Evolutionary conservation across 2,329 filamentous ascomycete genomes (phyloP).

Genomic region (Monilinia aucupariae): DNA sequence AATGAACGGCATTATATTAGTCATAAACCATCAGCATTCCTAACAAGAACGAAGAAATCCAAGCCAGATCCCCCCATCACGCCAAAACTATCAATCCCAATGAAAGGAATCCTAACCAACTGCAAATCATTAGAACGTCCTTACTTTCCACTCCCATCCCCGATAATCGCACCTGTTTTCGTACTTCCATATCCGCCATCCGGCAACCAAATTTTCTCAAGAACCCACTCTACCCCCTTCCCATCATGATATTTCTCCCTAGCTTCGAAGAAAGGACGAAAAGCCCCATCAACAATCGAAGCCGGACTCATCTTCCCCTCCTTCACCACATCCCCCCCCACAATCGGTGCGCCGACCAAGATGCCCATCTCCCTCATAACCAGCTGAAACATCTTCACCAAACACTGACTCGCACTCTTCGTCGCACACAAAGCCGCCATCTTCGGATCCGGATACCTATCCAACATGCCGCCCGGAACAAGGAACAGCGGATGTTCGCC

Average conservation of each 20-base stretch:
- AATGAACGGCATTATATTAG: background rate
- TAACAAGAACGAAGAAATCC: background rate
- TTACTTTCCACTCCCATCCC: background rate
- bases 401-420: constrained; percentile 8
- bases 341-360: constrained; percentile 7
- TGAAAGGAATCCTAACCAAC: background rate
- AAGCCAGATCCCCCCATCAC: background rate
- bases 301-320: constrained; percentile 9
- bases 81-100: background rate
- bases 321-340: background rate
- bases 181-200: background rate
- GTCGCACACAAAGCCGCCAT: background rate
- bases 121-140: background rate
- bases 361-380: background rate
- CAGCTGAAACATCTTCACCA: constrained; percentile 5
- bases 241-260: background rate
- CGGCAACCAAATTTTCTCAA: background rate
- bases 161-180: background rate
- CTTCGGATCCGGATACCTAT: constrained; percentile 3
- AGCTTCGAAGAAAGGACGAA: constrained; percentile 5
- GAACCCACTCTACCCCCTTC: background rate
- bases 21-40: background rate
- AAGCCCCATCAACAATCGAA: constrained; percentile 1
- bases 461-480: background rate
- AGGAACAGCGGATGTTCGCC: constrained; percentile 7